Conservation (phyloP, 148 eudicot species). For the Spergularia bocconei region DNA sequence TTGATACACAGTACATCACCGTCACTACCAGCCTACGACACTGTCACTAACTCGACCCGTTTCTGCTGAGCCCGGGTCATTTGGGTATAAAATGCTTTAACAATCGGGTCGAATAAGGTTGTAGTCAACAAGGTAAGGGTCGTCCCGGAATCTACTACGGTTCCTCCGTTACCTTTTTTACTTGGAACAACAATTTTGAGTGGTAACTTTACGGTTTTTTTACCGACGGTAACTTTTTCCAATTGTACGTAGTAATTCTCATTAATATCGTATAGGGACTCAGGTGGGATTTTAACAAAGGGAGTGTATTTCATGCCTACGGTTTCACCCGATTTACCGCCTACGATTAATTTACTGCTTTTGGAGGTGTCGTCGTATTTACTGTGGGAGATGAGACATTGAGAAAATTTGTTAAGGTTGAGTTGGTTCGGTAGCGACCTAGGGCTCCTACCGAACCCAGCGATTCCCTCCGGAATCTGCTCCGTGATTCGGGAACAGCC, state of each 20-base stretch:
- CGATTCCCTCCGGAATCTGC: conserved; percentile 55
- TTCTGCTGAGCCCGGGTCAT: conserved; percentile 28
- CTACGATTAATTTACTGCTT: conserved; percentile 43
- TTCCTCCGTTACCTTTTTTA: conserved; percentile 51
- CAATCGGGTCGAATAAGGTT: conserved; percentile 38
- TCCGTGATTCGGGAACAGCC: conserved; percentile 60
- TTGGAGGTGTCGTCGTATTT: conserved; percentile 42
- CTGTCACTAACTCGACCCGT: conserved; percentile 21
- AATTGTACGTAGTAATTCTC: conserved; percentile 60
- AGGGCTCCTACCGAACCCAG: conserved; percentile 67
- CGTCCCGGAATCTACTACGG: conserved; percentile 65
- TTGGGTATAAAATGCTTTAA: conserved; percentile 46
- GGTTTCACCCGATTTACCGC: neutral
- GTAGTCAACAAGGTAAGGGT: conserved; percentile 56
- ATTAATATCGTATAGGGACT: conserved; percentile 15
- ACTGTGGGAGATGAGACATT: conserved; percentile 58
- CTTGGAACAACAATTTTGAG: conserved; percentile 33
- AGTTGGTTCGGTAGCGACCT: conserved; percentile 61
- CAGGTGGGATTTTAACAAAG: conserved; percentile 32
- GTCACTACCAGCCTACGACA: too few species aligned
- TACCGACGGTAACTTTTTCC: conserved; percentile 53
- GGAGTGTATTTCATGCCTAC: conserved; percentile 46
- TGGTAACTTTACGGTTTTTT: conserved; percentile 44
- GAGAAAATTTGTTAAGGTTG: conserved; percentile 50
- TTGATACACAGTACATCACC: neutral